These are phyloP conservation scores for Ceratocystis destructans DNA, from an alignment of 2,329 filamentous ascomycete species.

Conservation along the genomic window DNA sequence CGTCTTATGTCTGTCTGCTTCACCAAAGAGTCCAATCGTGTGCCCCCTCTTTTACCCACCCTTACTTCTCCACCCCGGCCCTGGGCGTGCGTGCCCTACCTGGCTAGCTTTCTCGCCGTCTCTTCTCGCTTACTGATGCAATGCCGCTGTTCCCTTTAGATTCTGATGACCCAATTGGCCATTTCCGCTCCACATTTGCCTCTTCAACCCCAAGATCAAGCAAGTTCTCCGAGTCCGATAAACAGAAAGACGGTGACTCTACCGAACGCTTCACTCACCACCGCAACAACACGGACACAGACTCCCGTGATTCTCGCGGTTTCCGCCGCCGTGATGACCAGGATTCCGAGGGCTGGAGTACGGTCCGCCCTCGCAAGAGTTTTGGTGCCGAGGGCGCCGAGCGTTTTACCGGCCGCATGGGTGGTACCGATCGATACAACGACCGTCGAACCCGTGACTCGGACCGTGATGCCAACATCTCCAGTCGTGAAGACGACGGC, in stretches of 20 bases:
- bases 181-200: slow-evolving; percentile 18
- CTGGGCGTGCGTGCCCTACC: neutral
- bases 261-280: slow-evolving; percentile 43
- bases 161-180: slow-evolving; percentile 17
- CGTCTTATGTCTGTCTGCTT: neutral
- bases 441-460: slow-evolving; percentile 38
- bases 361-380: slow-evolving; percentile 59
- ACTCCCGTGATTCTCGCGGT: slow-evolving; percentile 29
- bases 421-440: slow-evolving; percentile 34
- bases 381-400: slow-evolving; percentile 60
- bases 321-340: slow-evolving; percentile 43
- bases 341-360: slow-evolving; percentile 61
- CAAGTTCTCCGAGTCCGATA: slow-evolving; percentile 13
- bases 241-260: slow-evolving; percentile 35
- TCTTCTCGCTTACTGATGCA: neutral
- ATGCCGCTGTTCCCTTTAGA: neutral
- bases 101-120: neutral
- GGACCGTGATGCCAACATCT: slow-evolving; percentile 41
- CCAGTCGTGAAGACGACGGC: slow-evolving; percentile 35
- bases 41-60: neutral
- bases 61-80: neutral
- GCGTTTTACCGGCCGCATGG: slow-evolving; percentile 54
- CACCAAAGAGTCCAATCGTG: no score
- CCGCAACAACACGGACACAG: slow-evolving; percentile 37
- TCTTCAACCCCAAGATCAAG: slow-evolving; percentile 5